phyloP scores from a whole-genome alignment of 805 yeast species.

The Lipomyces orientalis region DNA sequence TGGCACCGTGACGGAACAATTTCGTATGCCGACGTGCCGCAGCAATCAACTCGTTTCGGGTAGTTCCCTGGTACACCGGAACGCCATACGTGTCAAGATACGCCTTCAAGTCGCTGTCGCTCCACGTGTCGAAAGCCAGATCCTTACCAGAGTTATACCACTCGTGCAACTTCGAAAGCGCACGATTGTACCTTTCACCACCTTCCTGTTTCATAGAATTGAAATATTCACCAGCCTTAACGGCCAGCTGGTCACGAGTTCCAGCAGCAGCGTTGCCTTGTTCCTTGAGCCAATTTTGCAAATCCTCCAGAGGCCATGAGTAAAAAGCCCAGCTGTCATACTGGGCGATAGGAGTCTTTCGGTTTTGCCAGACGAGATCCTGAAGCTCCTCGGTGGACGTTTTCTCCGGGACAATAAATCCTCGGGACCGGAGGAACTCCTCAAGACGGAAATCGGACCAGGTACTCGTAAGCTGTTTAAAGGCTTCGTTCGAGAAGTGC shows the following conservation, averaged over 20 bases:
- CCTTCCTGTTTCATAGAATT: constrained; percentile 54
- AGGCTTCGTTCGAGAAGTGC: constrained; percentile 31
- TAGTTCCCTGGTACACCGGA: constrained; percentile 31
- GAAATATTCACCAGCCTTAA: constrained; percentile 54
- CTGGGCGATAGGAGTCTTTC: constrained; percentile 47
- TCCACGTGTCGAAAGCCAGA: constrained; percentile 58
- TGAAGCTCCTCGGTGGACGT: constrained; percentile 50
- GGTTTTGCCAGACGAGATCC: constrained; percentile 51
- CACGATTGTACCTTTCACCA: constrained; percentile 46
- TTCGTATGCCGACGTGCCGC: constrained; percentile 30
- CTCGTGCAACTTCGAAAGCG: constrained; percentile 49
- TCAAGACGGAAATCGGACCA: constrained; percentile 47
- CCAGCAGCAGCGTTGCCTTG: constrained; percentile 51
- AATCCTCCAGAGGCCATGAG: constrained; percentile 58
- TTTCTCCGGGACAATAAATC: constrained; percentile 43
- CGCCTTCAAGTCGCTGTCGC: constrained; percentile 58
- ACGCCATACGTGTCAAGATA: constrained; percentile 59
- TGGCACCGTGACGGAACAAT: constrained; percentile 32
- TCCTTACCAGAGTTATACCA: constrained; percentile 49
- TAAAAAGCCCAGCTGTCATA: constrained; percentile 56
- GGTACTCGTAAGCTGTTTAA: constrained; percentile 38
- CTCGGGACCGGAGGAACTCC: constrained; percentile 47
- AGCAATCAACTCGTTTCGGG: constrained; percentile 38
- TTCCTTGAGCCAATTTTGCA: constrained; percentile 57
- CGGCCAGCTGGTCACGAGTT: constrained; percentile 54